Evolutionary conservation across 345 rosid genomes (phyloP).

Genomic region (Euphorbia pulcherrima): DNA sequence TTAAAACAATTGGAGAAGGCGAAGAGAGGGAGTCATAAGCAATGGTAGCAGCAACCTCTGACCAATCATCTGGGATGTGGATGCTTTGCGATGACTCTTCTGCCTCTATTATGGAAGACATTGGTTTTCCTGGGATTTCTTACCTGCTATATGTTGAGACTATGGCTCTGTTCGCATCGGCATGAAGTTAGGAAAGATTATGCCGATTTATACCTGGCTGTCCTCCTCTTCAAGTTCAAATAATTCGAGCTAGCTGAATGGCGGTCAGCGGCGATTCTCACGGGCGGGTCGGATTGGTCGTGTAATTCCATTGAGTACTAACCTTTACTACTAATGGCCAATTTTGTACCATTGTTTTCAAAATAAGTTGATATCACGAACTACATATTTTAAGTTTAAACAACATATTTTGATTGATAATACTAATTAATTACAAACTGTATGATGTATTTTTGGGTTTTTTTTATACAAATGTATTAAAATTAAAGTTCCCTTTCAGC

Average conservation of each 20-base stretch:
- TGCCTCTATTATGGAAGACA: conserved; percentile 34
- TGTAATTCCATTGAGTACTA: background rate
- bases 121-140: background rate
- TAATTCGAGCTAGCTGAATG: background rate
- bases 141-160: background rate
- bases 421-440: too few relatives aligned
- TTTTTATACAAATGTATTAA: too few relatives aligned
- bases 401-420: too few relatives aligned
- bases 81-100: conserved; percentile 43
- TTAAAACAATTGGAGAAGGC: conserved; percentile 46
- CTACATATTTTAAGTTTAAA: too few relatives aligned
- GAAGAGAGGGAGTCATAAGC: conserved; percentile 42
- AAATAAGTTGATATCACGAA: too few relatives aligned
- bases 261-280: background rate
- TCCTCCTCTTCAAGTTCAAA: background rate
- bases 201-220: background rate
- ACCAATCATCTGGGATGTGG: conserved; percentile 65
- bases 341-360: too few relatives aligned
- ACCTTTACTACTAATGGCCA: too few relatives aligned
- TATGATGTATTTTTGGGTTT: too few relatives aligned
- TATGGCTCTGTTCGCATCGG: background rate
- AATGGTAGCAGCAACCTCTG: conserved; percentile 55
- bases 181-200: background rate
- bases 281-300: background rate
- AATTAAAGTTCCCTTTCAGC: too few relatives aligned